Conservation (phyloP, 1,139 yeast species). For the Geotrichum fermentans region DNA sequence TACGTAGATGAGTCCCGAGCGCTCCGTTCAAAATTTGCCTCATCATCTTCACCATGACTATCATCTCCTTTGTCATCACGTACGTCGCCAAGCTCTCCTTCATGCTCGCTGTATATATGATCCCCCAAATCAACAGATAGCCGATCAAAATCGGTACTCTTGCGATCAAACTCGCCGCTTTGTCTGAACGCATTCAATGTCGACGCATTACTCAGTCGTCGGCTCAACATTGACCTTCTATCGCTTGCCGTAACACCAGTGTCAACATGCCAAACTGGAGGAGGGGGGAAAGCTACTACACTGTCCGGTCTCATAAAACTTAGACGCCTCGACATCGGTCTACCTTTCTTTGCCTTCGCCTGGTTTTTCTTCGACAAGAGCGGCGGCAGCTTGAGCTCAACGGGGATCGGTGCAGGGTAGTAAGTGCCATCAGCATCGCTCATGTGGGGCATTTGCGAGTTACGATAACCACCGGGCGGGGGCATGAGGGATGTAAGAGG, state of each 20-base stretch:
- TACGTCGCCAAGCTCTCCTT: constrained; percentile 23
- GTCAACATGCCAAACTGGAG: constrained; percentile 21
- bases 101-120: constrained; percentile 24
- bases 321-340: constrained; percentile 13
- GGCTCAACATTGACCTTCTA: constrained; percentile 7
- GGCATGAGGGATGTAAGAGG: constrained; percentile 12
- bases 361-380: constrained; percentile 26
- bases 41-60: neutral
- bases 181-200: constrained; percentile 12
- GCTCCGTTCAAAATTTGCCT: neutral
- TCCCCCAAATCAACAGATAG: neutral
- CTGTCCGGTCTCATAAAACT: constrained; percentile 20
- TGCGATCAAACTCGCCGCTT: constrained; percentile 2
- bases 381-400: constrained; percentile 28
- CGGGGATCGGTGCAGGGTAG: constrained; percentile 39
- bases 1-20: neutral
- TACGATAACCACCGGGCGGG: constrained; percentile 2
- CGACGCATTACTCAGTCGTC: constrained; percentile 7
- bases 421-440: constrained; percentile 15
- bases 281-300: constrained; percentile 15
- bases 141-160: neutral
- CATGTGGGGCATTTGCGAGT: constrained; percentile 12
- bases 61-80: constrained; percentile 11
- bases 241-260: constrained; percentile 10
- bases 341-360: constrained; percentile 11